Percentiles rank a stretch among this genome's conserved stretches.
Conservation (phyloP, 305 asterid species). For the Caryopteris hybrid region DNA sequence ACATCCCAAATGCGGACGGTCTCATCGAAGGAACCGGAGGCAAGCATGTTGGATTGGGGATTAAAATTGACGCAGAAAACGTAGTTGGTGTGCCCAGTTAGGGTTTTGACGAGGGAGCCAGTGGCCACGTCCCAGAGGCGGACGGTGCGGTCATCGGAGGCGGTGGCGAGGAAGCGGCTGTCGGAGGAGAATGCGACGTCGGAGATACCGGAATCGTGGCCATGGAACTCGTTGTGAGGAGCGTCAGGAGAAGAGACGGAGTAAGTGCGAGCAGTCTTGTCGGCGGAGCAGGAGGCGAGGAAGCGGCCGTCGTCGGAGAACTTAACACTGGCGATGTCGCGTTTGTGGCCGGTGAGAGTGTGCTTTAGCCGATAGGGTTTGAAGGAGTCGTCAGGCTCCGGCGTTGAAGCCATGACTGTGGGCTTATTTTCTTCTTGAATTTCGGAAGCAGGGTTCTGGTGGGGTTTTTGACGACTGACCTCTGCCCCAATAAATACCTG, state of each 20-base stretch:
- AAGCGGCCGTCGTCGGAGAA: conserved; percentile 81
- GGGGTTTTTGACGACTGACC: conserved; percentile 18
- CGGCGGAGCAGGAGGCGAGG: conserved; percentile 84
- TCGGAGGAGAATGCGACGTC: conserved; percentile 81
- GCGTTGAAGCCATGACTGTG: conserved; percentile 24
- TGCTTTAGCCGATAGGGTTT: conserved; percentile 70
- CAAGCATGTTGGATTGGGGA: conserved; percentile 84
- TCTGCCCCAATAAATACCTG: no score
- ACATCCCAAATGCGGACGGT: conserved; percentile 97
- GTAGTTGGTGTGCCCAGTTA: conserved; percentile 79
- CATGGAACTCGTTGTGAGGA: conserved; percentile 49
- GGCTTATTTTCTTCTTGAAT: not conserved
- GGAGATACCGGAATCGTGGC: conserved; percentile 84
- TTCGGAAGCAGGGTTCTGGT: conserved; percentile 14
- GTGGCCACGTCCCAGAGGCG: conserved; percentile 78
- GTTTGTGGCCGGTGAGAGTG: conserved; percentile 73
- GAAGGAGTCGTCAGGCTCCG: conserved; percentile 41
- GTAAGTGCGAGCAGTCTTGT: conserved; percentile 77
- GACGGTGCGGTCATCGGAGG: conserved; percentile 85
- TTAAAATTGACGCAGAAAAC: conserved; percentile 85
- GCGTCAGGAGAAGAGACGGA: conserved; percentile 35
- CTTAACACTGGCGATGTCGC: conserved; percentile 70
- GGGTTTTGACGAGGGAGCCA: conserved; percentile 72
- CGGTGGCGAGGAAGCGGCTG: conserved; percentile 73
- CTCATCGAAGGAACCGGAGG: conserved; percentile 90